These are phyloP conservation scores for Mucor racemosus DNA, from an alignment of 371 early-diverging fungal species.

Conservation along the genomic window DNA sequence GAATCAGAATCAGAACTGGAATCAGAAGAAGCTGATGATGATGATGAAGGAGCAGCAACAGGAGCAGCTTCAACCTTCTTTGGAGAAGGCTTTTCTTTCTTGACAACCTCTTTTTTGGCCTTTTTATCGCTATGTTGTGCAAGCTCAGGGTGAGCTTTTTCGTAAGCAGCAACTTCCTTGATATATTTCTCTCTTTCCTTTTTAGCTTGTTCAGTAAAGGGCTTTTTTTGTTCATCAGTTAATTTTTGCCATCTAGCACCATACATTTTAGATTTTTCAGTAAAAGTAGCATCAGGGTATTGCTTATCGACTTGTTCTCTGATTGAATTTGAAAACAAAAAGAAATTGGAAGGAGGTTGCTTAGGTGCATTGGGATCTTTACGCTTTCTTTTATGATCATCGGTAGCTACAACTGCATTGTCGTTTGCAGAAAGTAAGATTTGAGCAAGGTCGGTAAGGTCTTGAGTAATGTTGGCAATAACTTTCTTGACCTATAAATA, in stretches of 20 bases:
- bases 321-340: slow-evolving; percentile 16
- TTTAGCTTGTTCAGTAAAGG: slow-evolving; percentile 15
- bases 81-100: background rate
- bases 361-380: slow-evolving; percentile 26
- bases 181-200: slow-evolving; percentile 17
- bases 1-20: slow-evolving; percentile 12
- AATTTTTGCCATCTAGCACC: slow-evolving; percentile 21
- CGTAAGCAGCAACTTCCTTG: slow-evolving; percentile 13
- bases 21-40: background rate
- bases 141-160: background rate
- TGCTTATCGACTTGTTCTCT: slow-evolving; percentile 13
- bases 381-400: slow-evolving; percentile 8
- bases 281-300: slow-evolving; percentile 12
- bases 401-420: background rate
- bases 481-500: background rate
- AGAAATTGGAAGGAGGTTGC: slow-evolving; percentile 17
- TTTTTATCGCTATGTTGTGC: background rate
- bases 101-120: background rate
- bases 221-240: slow-evolving; percentile 18
- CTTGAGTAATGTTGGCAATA: slow-evolving; percentile 5
- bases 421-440: slow-evolving; percentile 3
- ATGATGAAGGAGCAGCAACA: background rate
- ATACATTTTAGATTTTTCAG: slow-evolving; percentile 22
- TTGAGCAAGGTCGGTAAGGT: slow-evolving; percentile 10
- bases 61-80: background rate